phyloP scores from a whole-genome alignment of 2,329 filamentous ascomycete genomes.

The Epichloe gansuensis region DNA sequence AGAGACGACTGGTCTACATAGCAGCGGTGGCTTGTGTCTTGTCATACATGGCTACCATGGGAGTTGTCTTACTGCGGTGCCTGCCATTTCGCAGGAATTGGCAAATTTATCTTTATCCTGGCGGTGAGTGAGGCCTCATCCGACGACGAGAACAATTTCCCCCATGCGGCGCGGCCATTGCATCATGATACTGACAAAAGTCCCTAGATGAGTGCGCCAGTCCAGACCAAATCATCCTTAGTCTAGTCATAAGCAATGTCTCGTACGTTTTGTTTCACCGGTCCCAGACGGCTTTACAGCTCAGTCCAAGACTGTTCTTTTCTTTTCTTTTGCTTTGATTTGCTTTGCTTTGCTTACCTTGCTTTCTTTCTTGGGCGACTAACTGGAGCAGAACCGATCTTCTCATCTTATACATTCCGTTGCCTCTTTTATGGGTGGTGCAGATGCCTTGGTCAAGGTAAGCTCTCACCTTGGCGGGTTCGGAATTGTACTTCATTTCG shows the following conservation, averaged over 20 bases:
- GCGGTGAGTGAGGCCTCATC: slow-evolving; percentile 6
- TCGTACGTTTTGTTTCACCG: slow-evolving; percentile 6
- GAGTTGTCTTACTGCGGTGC: slow-evolving; percentile 11
- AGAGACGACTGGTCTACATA: slow-evolving; percentile 10
- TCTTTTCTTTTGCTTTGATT: not conserved
- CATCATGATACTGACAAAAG: not conserved
- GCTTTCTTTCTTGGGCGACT: not conserved
- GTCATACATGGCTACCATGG: slow-evolving; percentile 10
- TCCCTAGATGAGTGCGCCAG: slow-evolving; percentile 10
- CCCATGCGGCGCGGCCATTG: too few relatives aligned
- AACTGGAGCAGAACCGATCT: slow-evolving; percentile 10
- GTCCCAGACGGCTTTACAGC: too few relatives aligned
- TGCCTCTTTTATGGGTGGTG: slow-evolving; percentile 13
- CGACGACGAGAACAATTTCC: too few relatives aligned
- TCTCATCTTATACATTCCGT: slow-evolving; percentile 12
- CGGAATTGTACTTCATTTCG: too few relatives aligned
- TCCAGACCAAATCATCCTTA: slow-evolving; percentile 11
- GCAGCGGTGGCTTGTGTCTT: slow-evolving; percentile 8
- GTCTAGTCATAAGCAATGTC: slow-evolving; percentile 13
- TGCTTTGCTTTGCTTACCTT: not conserved
- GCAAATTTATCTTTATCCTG: slow-evolving; percentile 14
- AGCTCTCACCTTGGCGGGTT: not conserved
- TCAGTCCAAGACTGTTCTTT: not conserved
- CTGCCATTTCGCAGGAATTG: slow-evolving; percentile 14
- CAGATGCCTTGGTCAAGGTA: slow-evolving; percentile 11